These are phyloP conservation scores for Chrysopogon serrulatus DNA, from an alignment of 176 grass and related monocot genomes.

Conservation along the genomic window DNA sequence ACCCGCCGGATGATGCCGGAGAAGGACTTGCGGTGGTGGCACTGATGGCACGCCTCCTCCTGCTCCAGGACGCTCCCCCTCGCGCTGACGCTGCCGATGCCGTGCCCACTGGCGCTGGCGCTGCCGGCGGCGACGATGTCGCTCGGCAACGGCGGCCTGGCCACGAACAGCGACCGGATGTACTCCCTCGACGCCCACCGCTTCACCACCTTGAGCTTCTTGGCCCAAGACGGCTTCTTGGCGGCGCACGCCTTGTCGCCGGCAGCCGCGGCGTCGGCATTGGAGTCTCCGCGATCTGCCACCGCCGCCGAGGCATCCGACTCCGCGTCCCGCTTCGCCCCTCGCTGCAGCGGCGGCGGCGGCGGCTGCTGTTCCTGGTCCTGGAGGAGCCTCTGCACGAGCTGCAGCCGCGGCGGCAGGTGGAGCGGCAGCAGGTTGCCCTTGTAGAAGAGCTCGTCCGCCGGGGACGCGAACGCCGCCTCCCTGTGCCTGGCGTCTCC, in stretches of 20 bases:
- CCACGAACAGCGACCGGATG: slow-evolving; percentile 65
- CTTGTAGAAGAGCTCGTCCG: slow-evolving; percentile 97
- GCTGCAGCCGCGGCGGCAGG: slow-evolving; percentile 67
- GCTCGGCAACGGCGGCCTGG: background rate
- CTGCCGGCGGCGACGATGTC: slow-evolving; percentile 5
- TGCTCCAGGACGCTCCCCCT: slow-evolving; percentile 30
- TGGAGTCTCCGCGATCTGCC: background rate
- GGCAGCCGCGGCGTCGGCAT: background rate
- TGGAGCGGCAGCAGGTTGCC: slow-evolving; percentile 86
- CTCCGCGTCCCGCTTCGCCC: background rate
- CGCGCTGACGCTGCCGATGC: background rate
- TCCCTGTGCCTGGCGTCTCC: background rate
- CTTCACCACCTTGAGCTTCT: slow-evolving; percentile 63
- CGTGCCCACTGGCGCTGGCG: background rate
- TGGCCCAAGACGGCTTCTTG: slow-evolving; percentile 69
- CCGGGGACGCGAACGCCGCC: slow-evolving; percentile 43
- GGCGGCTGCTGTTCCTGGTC: slow-evolving; percentile 7
- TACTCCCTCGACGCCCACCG: slow-evolving; percentile 77
- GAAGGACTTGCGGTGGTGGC: slow-evolving; percentile 72
- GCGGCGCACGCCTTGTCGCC: slow-evolving; percentile 12
- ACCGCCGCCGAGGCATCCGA: background rate
- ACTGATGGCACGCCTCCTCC: slow-evolving; percentile 33
- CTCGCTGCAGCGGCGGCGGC: background rate
- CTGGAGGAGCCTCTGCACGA: slow-evolving; percentile 71
- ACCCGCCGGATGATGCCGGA: slow-evolving; percentile 77